Base-by-base conservation (phyloP, 1,284 basidiomycete species). In the Gomphus bonarii region DNA sequence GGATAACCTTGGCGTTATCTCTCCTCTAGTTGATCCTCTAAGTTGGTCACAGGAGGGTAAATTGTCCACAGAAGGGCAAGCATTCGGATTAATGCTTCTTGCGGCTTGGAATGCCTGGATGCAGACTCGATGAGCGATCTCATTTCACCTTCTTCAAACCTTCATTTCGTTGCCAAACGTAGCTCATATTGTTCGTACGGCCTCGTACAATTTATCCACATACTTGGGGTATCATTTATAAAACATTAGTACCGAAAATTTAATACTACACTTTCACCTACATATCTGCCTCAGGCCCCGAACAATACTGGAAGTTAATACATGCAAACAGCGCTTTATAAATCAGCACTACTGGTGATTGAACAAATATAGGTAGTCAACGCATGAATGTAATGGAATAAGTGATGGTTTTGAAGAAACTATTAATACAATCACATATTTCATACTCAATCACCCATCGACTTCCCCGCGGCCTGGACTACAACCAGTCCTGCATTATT, bases 401-500 rank as follows among this genome's bases (percentile, higher is more conserved):
- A 35, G 33, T 10, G 8, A 35, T 35, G 1, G 33, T 35, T 3
- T 12, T 35, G 11, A 35, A 4, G 1, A 35, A 35, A 4, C 25
- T 25, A 25, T 25, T 3, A 25, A 4, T 25, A 4, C 25, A 25
- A 25, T 25, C 25, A 25, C 25, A 2, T 25, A 4, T 25, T 25
- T 4, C 25, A 25, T 25, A 25, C 25, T 28, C 44, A 40, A 40
- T 40, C 44, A 22, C 12, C 20, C 25, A 18, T 22, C 44, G 25
- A 28, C 9, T 12, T 46, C 18, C 28, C 48, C 14, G 48, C 33
- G 9, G 48, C 28, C 71, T 91, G 88, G 52, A 91, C 67, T 5
- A 91, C 85, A 50, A 90, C 72, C 59, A 88, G 69, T 49, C 82
- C 86, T 7, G 80, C 77, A 43, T 76, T 77, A 55, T 75, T 73